A percentile compares a stretch with the other conserved stretches of the same genome.
These are phyloP conservation scores for Paracoccidioides lutzii DNA, from an alignment of 2,329 filamentous ascomycete species.

Conservation along the genomic window DNA sequence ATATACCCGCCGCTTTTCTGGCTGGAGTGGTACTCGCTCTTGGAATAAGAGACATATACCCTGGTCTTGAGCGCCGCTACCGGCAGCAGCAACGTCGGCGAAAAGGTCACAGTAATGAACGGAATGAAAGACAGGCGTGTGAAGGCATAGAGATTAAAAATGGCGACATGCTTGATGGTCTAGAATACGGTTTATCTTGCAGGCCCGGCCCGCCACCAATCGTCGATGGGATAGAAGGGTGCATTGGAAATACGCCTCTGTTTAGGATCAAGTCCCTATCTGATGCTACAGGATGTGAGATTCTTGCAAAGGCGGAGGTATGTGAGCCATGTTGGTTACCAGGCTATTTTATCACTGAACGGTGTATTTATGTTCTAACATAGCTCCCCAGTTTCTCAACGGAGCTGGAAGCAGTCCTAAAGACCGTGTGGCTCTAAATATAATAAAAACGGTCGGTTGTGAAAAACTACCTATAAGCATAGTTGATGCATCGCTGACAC, in stretches of 20 bases:
- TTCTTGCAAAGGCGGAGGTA: slow-evolving; percentile 82
- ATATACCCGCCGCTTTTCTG: slow-evolving; percentile 50
- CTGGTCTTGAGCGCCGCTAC: slow-evolving; percentile 56
- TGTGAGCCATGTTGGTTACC: not conserved
- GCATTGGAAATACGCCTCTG: slow-evolving; percentile 86
- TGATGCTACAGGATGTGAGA: slow-evolving; percentile 72
- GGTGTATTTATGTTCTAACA: slow-evolving; percentile 8
- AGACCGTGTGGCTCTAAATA: slow-evolving; percentile 81
- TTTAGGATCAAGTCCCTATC: slow-evolving; percentile 76
- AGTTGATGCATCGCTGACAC: slow-evolving; percentile 5
- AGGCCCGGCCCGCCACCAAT: slow-evolving; percentile 35
- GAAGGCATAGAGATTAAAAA: slow-evolving; percentile 35
- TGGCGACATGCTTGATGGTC: slow-evolving; percentile 16
- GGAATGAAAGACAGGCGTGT: not conserved
- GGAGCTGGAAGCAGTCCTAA: slow-evolving; percentile 89
- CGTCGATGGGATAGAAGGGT: slow-evolving; percentile 71
- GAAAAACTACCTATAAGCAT: not conserved
- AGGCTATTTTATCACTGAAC: not conserved
- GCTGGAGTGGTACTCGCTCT: slow-evolving; percentile 63
- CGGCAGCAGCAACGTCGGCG: slow-evolving; percentile 37
- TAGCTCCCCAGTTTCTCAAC: slow-evolving; percentile 58
- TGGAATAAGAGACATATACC: slow-evolving; percentile 64
- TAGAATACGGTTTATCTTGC: slow-evolving; percentile 10
- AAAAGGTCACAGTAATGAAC: not conserved
- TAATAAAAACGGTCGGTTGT: slow-evolving; percentile 53